These are phyloP conservation scores for Anethum foeniculum DNA, from an alignment of 140 eudicot genomes.

Conservation along the genomic window DNA sequence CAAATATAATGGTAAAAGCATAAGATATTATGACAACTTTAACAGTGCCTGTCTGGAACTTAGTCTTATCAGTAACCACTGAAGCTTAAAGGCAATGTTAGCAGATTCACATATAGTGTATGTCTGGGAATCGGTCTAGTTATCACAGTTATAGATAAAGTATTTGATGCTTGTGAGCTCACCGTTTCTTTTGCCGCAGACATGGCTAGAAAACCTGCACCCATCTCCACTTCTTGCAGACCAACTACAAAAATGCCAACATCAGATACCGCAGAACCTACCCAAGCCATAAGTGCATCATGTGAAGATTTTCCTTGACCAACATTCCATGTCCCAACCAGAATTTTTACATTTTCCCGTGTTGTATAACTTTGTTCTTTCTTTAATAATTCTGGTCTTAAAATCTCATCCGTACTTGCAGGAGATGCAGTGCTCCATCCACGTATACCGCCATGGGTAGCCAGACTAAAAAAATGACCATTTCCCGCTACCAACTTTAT, in stretches of 20 bases:
- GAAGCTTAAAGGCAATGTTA: background rate
- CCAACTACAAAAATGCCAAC: constrained; percentile 86
- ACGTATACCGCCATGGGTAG: constrained; percentile 94
- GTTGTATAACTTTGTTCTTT: constrained; percentile 66
- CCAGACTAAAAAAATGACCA: constrained; percentile 63
- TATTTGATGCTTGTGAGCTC: constrained; percentile 19
- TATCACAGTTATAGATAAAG: background rate
- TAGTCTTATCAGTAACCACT: background rate
- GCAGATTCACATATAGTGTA: background rate
- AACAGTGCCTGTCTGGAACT: background rate
- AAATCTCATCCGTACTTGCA: constrained; percentile 61
- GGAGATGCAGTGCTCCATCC: constrained; percentile 89
- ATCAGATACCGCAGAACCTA: constrained; percentile 74
- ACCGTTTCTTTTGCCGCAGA: constrained; percentile 99
- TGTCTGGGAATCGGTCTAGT: background rate
- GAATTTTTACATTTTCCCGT: constrained; percentile 49
- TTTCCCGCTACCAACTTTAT: constrained; percentile 64
- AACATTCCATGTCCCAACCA: constrained; percentile 96
- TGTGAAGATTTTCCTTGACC: constrained; percentile 86
- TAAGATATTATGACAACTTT: background rate
- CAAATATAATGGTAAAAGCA: background rate
- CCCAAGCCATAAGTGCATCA: constrained; percentile 75
- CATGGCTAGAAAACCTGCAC: constrained; percentile 99
- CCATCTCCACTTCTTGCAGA: constrained; percentile 98
- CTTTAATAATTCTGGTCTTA: constrained; percentile 55